These are phyloP conservation scores for Candida nitratophila DNA, from an alignment of 805 yeast species.

Conservation along the genomic window DNA sequence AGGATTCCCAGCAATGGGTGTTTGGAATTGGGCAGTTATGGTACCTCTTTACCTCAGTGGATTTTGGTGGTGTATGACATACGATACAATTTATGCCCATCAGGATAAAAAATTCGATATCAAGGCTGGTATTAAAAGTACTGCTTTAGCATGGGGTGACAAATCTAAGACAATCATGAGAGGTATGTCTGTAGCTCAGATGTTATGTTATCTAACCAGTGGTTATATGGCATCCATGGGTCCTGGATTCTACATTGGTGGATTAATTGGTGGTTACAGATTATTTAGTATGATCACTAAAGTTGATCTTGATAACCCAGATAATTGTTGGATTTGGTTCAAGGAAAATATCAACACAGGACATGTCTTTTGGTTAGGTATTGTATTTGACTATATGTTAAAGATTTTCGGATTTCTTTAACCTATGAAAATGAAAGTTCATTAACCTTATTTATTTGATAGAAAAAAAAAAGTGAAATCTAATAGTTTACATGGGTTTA, in stretches of 20 bases:
- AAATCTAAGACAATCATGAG: slow-evolving; percentile 64
- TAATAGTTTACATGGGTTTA: too few species aligned
- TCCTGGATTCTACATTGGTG: slow-evolving; percentile 70
- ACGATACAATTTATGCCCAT: slow-evolving; percentile 96
- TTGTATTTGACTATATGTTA: slow-evolving; percentile 57
- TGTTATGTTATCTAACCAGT: slow-evolving; percentile 53
- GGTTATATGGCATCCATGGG: slow-evolving; percentile 79
- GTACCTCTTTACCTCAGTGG: slow-evolving; percentile 69
- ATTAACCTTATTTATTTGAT: background rate
- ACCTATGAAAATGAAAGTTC: too few species aligned
- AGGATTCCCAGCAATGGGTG: slow-evolving; percentile 95
- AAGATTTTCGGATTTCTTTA: slow-evolving; percentile 38
- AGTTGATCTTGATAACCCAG: slow-evolving; percentile 76
- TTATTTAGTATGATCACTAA: slow-evolving; percentile 58
- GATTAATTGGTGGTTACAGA: slow-evolving; percentile 62
- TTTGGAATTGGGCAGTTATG: slow-evolving; percentile 71
- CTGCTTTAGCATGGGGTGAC: slow-evolving; percentile 93
- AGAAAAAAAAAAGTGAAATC: background rate
- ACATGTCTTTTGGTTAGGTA: slow-evolving; percentile 56
- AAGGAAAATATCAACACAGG: slow-evolving; percentile 73
- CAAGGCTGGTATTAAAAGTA: slow-evolving; percentile 87
- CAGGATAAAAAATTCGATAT: slow-evolving; percentile 90
- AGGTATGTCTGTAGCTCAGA: slow-evolving; percentile 61
- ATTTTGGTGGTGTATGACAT: slow-evolving; percentile 89
- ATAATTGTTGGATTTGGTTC: slow-evolving; percentile 78